Evolutionary conservation across 805 yeast species (phyloP), one percentile per base, ranked within the genome.

Genomic region (Candida pseudoglaebosa): DNA sequence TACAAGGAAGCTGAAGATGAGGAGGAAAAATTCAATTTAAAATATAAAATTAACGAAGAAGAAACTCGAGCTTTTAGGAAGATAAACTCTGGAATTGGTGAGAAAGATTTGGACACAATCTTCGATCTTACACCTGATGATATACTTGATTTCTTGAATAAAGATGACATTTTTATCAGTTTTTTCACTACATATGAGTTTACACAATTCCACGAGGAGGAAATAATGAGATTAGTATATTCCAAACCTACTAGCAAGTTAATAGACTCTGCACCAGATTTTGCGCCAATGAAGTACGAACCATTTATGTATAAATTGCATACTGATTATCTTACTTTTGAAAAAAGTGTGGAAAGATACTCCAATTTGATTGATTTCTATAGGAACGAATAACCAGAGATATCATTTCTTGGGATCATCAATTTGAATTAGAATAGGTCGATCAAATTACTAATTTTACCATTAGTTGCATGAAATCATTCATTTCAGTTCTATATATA

Each of bases 211-310:
- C 70, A 63, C 41, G 59, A 59, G 37, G 34, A 45, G n/a, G 67
- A 62, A 44, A 47, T 61, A 43, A 42, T 42, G 35, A 40, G 39
- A 17, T 45, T 56, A 16, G 20, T 54, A 22, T 48, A 45, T 30
- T 52, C 43, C 4, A 47, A 47, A 36, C 36, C 47, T 3, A 45
- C 53, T 9, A 39, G 45, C 21, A 37, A 32, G 26, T 21, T 50
- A 26, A 40, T 47, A 21, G 37, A 39, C 32, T 42, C 15, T 32
- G 52, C 32, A 17, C 60, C 57, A 1, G 59, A 53, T 36, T 63
- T 62, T 42, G 39, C 44, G 22, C 71, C 70, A 1, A 52, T 59
- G 38, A 50, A 54, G 42, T 52, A 54, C 21, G 68, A 61, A 40
- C 55, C 56, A 31, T 61, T 50, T 37, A 45, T 58, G 41, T 49